These are phyloP conservation scores for Glarea lozoyensis DNA, from an alignment of 495 filamentous ascomycete genomes.

Conservation along the genomic window DNA sequence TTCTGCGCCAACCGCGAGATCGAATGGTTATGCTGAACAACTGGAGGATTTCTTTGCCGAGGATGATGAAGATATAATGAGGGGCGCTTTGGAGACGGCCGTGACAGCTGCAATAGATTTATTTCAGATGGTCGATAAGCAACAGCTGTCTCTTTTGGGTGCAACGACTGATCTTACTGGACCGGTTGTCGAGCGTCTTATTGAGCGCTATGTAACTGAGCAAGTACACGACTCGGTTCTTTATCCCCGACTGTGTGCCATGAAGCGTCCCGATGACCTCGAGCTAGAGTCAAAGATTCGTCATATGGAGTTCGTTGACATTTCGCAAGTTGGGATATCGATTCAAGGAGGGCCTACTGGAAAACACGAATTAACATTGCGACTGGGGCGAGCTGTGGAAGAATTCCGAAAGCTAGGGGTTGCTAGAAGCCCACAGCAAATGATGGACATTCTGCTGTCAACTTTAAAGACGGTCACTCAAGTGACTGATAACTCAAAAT, in stretches of 20 bases:
- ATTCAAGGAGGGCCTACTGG: constrained; percentile 63
- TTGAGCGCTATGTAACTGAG: constrained; percentile 91
- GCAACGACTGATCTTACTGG: constrained; percentile 92
- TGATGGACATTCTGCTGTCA: constrained; percentile 81
- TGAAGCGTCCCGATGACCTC: constrained; percentile 73
- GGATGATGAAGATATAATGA: constrained; percentile 82
- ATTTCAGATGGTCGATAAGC: constrained; percentile 91
- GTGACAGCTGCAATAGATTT: constrained; percentile 91
- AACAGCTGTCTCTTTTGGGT: constrained; percentile 84
- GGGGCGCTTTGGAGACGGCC: constrained; percentile 76
- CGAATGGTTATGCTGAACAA: constrained; percentile 16
- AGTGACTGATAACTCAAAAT: constrained; percentile 28
- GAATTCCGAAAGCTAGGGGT: constrained; percentile 82
- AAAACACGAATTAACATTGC: constrained; percentile 62
- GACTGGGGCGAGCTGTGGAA: constrained; percentile 71
- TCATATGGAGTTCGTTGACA: constrained; percentile 88
- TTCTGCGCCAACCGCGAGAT: constrained; percentile 19
- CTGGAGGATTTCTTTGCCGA: constrained; percentile 46
- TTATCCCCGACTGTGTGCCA: constrained; percentile 71
- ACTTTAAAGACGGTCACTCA: constrained; percentile 78
- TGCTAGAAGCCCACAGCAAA: constrained; percentile 84
- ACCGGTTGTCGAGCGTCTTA: constrained; percentile 80
- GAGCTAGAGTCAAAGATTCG: constrained; percentile 85
- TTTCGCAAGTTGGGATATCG: constrained; percentile 84
- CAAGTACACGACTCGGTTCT: constrained; percentile 84